A percentile compares a stretch with the other conserved stretches of the same genome.
These are phyloP conservation scores for Candida rishiriensis DNA, from an alignment of 805 yeast species.

Conservation along the genomic window DNA sequence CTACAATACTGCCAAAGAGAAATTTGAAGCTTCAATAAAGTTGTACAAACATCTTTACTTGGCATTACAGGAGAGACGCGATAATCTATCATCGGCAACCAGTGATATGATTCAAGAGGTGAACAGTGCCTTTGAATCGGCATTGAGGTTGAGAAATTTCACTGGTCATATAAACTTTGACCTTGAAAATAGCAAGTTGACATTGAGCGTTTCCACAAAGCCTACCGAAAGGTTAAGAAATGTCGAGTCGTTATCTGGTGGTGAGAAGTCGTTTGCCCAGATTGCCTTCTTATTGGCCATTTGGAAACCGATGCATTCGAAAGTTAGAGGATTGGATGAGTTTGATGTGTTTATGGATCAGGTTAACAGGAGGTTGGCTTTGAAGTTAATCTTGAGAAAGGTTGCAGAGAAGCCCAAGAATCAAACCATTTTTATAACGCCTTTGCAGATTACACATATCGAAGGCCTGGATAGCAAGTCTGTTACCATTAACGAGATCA, in stretches of 20 bases:
- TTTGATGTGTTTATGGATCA: conserved; percentile 98
- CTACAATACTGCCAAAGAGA: conserved; percentile 38
- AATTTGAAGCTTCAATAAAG: conserved; percentile 31
- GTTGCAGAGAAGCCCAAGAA: conserved; percentile 59
- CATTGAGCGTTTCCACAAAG: conserved; percentile 58
- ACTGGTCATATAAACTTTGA: conserved; percentile 69
- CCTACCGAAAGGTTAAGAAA: conserved; percentile 56
- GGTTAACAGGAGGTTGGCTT: conserved; percentile 76
- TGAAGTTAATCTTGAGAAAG: conserved; percentile 66
- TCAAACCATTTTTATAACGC: conserved; percentile 91
- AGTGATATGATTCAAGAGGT: conserved; percentile 43
- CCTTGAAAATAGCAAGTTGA: conserved; percentile 43
- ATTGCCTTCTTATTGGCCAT: conserved; percentile 81
- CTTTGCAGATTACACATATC: conserved; percentile 78
- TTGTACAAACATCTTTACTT: conserved; percentile 26
- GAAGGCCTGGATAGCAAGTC: conserved; percentile 50
- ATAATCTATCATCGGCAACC: conserved; percentile 37
- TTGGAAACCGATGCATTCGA: conserved; percentile 89
- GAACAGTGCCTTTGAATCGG: conserved; percentile 51
- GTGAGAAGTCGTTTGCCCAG: conserved; percentile 93
- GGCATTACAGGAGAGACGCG: conserved; percentile 40
- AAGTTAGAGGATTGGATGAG: conserved; percentile 88
- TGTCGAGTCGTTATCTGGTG: conserved; percentile 88
- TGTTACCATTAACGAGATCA: conserved; percentile 62
- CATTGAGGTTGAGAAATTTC: conserved; percentile 65